Base-by-base conservation (phyloP, 73 alveolate species). In the Paramecium pentaurelia region DNA sequence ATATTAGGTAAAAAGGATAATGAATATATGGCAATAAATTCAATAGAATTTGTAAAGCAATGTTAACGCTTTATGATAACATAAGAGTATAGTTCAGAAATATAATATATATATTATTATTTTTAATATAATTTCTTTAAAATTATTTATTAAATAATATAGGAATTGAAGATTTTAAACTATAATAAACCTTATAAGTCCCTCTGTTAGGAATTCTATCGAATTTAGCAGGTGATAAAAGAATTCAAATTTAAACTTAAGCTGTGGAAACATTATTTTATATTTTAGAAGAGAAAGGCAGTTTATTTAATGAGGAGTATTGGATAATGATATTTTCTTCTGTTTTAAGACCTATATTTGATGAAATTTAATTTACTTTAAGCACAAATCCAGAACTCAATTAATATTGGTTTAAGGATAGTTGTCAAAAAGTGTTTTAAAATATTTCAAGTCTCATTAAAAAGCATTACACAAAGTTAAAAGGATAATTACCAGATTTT, bases 301-400 rank as follows among this genome's bases (percentile, higher is more conserved):
- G 58, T 73, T 40, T 73, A 20, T 89, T 89, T 30, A 71, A 64
- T 30, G 75, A 58, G 4, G 94, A 89, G 27, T 89, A 58, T 71
- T 89, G 94, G 94, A 89, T 71, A 28, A 89, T 89, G 77, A 54
- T 89, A 28, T 89, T 89, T 44, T 89, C 71, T 40, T 77, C 85
- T 11, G 94, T 89, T 2, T 44, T 89, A 28, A 89, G 94, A 89
- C 94, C 94, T 28, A 38, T 89, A 9, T 89, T 89, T 30, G 94
- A 89, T 54, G 94, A 89, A 89, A 89, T 89, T 71, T 71, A 89
- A 89, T 89, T 89, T 45, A 89, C 94, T n/a, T 89, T 89, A 64
- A 64, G 84, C 28, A 28, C 51, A 28, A 64, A 27, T 64, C 84
- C 68, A 89, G 75, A 45, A 32, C 47, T 64, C 30, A 64, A 64